phyloP scores from a whole-genome alignment of 148 eudicot species.

The Spergularia marina region DNA sequence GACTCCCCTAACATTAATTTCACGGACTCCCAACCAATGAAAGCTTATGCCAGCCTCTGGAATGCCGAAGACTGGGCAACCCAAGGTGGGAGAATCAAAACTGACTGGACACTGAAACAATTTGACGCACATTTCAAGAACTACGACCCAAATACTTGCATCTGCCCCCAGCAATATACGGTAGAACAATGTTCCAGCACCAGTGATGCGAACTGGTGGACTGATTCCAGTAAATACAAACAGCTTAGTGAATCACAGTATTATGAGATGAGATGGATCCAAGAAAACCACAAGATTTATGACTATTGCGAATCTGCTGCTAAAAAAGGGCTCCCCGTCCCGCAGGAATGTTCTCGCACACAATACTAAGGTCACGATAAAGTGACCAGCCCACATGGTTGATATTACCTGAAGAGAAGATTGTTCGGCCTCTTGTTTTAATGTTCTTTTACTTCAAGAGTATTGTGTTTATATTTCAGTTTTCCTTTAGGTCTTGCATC shows the following conservation, averaged over 20 bases:
- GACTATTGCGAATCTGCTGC: slow-evolving; percentile 18
- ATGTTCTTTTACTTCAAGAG: background rate
- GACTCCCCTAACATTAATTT: slow-evolving; percentile 5
- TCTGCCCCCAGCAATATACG: background rate
- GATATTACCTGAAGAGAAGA: slow-evolving; percentile 1
- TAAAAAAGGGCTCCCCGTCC: background rate
- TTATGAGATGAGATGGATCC: slow-evolving; percentile 16
- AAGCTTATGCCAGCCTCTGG: slow-evolving; percentile 22
- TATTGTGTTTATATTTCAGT: background rate
- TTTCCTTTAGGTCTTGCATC: background rate
- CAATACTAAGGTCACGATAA: background rate
- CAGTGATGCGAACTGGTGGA: background rate
- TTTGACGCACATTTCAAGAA: slow-evolving; percentile 15
- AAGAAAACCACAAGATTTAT: slow-evolving; percentile 15
- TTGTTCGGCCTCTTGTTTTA: background rate
- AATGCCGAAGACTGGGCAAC: slow-evolving; percentile 29
- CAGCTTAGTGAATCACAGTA: slow-evolving; percentile 3
- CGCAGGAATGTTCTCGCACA: background rate
- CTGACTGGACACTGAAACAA: slow-evolving; percentile 17
- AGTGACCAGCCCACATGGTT: background rate
- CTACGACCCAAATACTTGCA: slow-evolving; percentile 7
- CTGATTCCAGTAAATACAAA: slow-evolving; percentile 5
- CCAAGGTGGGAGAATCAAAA: slow-evolving; percentile 18
- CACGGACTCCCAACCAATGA: slow-evolving; percentile 16
- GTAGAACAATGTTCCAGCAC: background rate